Percentiles rank a stretch among this genome's conserved stretches.
phyloP scores from a whole-genome alignment of 257 asterid species.

The Nicotiana obtusifolia region DNA sequence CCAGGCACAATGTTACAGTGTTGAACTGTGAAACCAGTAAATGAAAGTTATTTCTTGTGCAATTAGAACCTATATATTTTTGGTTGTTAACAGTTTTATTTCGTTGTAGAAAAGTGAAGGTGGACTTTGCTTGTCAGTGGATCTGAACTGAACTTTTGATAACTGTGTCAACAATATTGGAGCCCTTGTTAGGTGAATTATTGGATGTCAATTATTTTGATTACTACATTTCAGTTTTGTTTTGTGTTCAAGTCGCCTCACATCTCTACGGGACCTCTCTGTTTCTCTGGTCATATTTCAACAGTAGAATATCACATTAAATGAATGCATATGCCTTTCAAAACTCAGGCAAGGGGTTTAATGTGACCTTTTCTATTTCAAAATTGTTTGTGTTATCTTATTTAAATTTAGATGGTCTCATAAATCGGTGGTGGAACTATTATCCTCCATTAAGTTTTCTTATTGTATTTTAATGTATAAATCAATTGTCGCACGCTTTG shows the following conservation, averaged over 20 bases:
- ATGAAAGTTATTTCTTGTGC: too few relatives aligned
- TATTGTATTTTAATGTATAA: too few relatives aligned
- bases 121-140: neutral
- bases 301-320: neutral
- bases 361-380: neutral
- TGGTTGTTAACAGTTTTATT: too few relatives aligned
- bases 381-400: neutral
- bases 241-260: neutral
- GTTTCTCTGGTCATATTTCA: neutral
- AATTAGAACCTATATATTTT: too few relatives aligned
- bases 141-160: neutral
- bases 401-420: neutral
- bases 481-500: too few relatives aligned
- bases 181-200: neutral
- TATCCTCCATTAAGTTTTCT: neutral
- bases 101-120: neutral
- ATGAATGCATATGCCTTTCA: neutral
- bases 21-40: neutral
- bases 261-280: neutral
- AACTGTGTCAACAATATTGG: neutral
- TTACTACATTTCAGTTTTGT: neutral
- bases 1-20: neutral
- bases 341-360: neutral
- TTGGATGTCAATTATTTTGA: constrained; percentile 7
- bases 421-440: neutral